Percentiles rank a stretch among this genome's conserved stretches.
phyloP scores from a whole-genome alignment of 2,329 filamentous ascomycete genomes.

The Biscogniauxia sp. region DNA sequence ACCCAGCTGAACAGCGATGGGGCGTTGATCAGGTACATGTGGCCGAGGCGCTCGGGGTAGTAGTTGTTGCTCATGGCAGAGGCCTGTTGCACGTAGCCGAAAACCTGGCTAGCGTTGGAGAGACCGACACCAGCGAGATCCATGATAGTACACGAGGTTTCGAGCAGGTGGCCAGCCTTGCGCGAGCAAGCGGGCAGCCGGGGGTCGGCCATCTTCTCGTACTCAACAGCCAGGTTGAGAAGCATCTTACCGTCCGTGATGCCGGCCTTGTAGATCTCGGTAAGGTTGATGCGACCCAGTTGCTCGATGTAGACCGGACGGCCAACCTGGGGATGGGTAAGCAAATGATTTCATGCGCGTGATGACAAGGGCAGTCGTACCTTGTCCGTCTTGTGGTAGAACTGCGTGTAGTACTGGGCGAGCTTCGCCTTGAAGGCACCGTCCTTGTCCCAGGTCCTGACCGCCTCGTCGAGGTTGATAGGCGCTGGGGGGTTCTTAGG shows the following conservation, averaged over 20 bases:
- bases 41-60: slow-evolving; percentile 95
- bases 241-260: slow-evolving; percentile 92
- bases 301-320: slow-evolving; percentile 97
- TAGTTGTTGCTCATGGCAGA: slow-evolving; percentile 96
- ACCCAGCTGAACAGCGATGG: slow-evolving; percentile 91
- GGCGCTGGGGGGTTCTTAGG: slow-evolving; percentile 19
- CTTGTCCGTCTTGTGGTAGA: slow-evolving; percentile 97
- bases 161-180: slow-evolving; percentile 83
- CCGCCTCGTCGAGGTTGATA: slow-evolving; percentile 63
- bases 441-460: slow-evolving; percentile 65
- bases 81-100: slow-evolving; percentile 81
- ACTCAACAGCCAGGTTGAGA: slow-evolving; percentile 93
- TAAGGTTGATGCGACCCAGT: slow-evolving; percentile 88
- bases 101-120: slow-evolving; percentile 76
- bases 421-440: slow-evolving; percentile 68
- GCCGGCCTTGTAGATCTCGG: slow-evolving; percentile 80
- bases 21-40: slow-evolving; percentile 96
- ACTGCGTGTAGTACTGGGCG: slow-evolving; percentile 93
- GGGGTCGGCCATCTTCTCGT: slow-evolving; percentile 92
- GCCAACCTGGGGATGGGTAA: slow-evolving; percentile 65
- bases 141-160: slow-evolving; percentile 98
- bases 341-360: not conserved
- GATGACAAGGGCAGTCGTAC: slow-evolving; percentile 36
- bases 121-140: slow-evolving; percentile 94
- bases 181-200: slow-evolving; percentile 93